Base-by-base conservation (phyloP, 2,329 filamentous ascomycete species). In the Sporothrix dimorphospora region DNA sequence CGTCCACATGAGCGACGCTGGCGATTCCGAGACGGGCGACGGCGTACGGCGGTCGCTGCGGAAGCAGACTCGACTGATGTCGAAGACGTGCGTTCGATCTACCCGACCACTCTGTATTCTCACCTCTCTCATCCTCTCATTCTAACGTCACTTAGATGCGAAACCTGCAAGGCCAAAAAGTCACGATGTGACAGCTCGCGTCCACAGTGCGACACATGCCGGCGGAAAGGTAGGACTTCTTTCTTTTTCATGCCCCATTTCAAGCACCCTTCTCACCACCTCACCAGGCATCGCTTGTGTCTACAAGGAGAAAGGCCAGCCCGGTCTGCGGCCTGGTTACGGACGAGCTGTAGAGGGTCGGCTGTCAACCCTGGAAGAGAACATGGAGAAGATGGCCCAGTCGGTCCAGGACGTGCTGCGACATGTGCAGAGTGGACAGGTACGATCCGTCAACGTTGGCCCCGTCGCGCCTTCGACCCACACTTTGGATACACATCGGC, bases 111-210 rank as follows among this genome's bases (percentile, higher is more conserved):
- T 16, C 16, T 27, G n/a, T 11, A 14, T 7, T 19, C n/a, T 40
- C 61, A 16, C 4, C 8, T 16, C 3, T 19, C n/a, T 40, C 61
- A 16, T 9, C 8, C 24, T 3, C 9, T 57, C 27, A 19, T 16
- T 19, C 14, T 40, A 34, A 19, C 38, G 1, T 19, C 21, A 9
- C 16, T 6, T 27, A 73, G 72, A 21, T 74, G 73, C 42, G 73
- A 74, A 21, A 67, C 51, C 2, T 74, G 73, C 73, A 73, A 73
- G 63, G 38, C 67, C 21, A 74, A 74, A 59, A 74, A 74, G 68
- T 73, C 72, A 14, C 57, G 72, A 40, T 74, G 73, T 57, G 73
- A 74, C 68, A 74, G 73, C 30, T 42, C 70, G 9, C 73, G 70
- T 8, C 73, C 73, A 0, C n/a, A 40, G 34, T 74, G 72, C 70